Evolutionary conservation across 176 grass and related monocot species (phyloP), one percentile per base, ranked within the genome.

Genomic region (Aechmea fasciata): DNA sequence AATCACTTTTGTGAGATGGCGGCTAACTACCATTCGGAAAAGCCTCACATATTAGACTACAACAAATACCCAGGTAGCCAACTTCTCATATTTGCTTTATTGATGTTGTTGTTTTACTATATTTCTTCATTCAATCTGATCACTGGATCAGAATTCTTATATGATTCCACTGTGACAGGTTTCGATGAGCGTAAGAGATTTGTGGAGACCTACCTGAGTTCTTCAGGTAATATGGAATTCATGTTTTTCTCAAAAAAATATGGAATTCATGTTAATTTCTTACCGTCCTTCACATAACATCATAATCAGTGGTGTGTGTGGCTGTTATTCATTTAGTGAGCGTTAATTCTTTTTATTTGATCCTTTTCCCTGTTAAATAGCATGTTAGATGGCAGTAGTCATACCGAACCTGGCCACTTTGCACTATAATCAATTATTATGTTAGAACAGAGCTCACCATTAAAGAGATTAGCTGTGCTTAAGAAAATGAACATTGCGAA

Each of bases 1-100:
- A 99, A 99, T 87, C 95, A 99, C 84, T 99, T 99, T 74, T 99
- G 90, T 14, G 95, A 99, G 83, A 99, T 94, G 90, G 87, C 95
- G 11, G 95, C 95, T 20, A 79, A 99, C 74, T 99, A 99, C 65
- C 95, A 99, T 73, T 85, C 87, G 50, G 71, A 79, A 67, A 77
- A 75, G 33, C 95, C 95, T 67, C 95, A 99, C 55, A 73, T 88
- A 75, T 84, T 99, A 70, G 87, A 99, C 75, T 99, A 99, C 71
- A 73, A 48, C 49, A 90, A 86, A 76, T 99, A 99, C 84, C 95
- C 95, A 75, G 95, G 95, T 99, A 82, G 10, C 61, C 55, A 49
- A 50, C 80, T 79, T 63, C 28, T 50, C 14, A 11, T n/a, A n/a
- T 19, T 48, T 13, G 13, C 33, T 50, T 48, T 29, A 26, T 55